These are phyloP conservation scores for Phytophthora litchii DNA, from an alignment of 352 stramenopile genomes.

Conservation along the genomic window DNA sequence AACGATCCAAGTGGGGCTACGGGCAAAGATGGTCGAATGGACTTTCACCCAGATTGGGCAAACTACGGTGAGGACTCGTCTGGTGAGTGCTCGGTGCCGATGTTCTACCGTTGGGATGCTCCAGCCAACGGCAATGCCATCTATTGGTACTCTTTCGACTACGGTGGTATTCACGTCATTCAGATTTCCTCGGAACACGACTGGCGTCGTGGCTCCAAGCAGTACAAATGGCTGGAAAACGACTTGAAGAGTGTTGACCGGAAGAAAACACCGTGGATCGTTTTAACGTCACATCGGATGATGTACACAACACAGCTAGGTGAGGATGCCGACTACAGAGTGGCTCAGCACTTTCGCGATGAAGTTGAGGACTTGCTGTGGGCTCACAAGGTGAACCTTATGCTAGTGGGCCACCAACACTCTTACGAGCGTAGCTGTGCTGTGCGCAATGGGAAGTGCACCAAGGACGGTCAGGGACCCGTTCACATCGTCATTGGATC, in stretches of 20 bases:
- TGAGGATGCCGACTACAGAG: slow-evolving; percentile 65
- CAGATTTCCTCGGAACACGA: slow-evolving; percentile 93
- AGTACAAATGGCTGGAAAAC: slow-evolving; percentile 90
- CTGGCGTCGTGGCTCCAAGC: slow-evolving; percentile 78
- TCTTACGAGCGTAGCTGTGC: slow-evolving; percentile 92
- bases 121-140: slow-evolving; percentile 68
- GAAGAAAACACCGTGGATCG: slow-evolving; percentile 89
- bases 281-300: slow-evolving; percentile 92
- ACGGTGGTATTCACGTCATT: slow-evolving; percentile 89
- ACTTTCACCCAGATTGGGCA: slow-evolving; percentile 69
- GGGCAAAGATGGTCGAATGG: slow-evolving; percentile 56
- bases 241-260: slow-evolving; percentile 88
- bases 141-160: slow-evolving; percentile 94
- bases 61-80: slow-evolving; percentile 79
- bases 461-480: slow-evolving; percentile 62
- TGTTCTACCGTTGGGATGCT: slow-evolving; percentile 73
- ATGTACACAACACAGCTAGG: slow-evolving; percentile 89
- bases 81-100: slow-evolving; percentile 79
- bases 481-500: slow-evolving; percentile 91
- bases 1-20: slow-evolving; percentile 65
- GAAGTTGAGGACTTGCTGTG: slow-evolving; percentile 92
- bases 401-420: slow-evolving; percentile 93
- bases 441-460: slow-evolving; percentile 76
- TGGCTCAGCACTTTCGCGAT: slow-evolving; percentile 81
- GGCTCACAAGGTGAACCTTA: slow-evolving; percentile 89